These are phyloP conservation scores for Dothideomycetes sp. DNA, from an alignment of 2,329 filamentous ascomycete species.

Conservation along the genomic window DNA sequence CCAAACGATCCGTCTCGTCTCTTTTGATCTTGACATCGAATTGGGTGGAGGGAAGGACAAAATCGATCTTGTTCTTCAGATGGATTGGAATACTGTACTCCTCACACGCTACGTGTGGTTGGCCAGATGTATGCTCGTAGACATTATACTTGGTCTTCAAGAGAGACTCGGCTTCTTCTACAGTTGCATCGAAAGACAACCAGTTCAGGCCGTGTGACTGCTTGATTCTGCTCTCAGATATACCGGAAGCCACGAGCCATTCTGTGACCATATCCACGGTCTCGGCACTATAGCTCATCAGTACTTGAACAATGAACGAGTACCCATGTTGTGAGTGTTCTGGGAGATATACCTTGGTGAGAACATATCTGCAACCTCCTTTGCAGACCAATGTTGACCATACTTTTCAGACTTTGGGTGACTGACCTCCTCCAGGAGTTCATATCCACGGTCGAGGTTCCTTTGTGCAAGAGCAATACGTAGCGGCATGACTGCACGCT, in stretches of 20 bases:
- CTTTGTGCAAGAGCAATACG: constrained; percentile 22
- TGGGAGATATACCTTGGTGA: constrained; percentile 21
- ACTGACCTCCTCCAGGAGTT: constrained; percentile 27
- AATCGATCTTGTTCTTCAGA: constrained; percentile 22
- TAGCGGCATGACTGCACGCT: constrained; percentile 21
- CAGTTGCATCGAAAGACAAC: constrained; percentile 44
- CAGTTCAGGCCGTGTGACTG: constrained; percentile 43
- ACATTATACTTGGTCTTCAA: constrained; percentile 43
- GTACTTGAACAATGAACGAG: too few relatives aligned
- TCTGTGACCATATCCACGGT: constrained; percentile 29
- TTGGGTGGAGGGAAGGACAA: constrained; percentile 29
- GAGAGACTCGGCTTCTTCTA: constrained; percentile 41
- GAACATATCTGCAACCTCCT: constrained; percentile 33
- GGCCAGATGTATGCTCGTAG: constrained; percentile 32
- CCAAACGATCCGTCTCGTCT: too few relatives aligned
- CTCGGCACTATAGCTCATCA: constrained; percentile 1
- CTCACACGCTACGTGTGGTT: constrained; percentile 26
- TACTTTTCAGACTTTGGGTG: constrained; percentile 31
- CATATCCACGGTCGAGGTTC: constrained; percentile 21
- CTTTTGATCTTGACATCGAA: constrained; percentile 25
- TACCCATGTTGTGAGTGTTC: neutral
- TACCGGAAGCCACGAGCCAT: constrained; percentile 45
- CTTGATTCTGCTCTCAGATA: constrained; percentile 35
- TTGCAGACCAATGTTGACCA: constrained; percentile 31
- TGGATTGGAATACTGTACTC: constrained; percentile 24